phyloP scores from a whole-genome alignment of 2,329 filamentous ascomycete genomes.

The Ilyonectria sp. region DNA sequence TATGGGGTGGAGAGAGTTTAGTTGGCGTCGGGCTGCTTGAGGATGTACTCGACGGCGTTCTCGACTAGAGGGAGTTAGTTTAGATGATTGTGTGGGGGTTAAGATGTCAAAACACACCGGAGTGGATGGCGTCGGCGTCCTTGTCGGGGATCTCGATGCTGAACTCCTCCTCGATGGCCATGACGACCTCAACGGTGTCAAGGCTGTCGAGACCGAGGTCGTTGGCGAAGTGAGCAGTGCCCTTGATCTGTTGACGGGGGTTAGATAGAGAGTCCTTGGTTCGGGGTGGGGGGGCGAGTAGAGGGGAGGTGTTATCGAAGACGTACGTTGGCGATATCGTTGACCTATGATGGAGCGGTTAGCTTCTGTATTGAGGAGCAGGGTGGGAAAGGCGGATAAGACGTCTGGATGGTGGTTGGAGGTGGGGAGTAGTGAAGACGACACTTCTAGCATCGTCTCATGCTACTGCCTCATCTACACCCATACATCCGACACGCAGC shows the following conservation, averaged over 20 bases:
- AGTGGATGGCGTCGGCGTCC: conserved; percentile 94
- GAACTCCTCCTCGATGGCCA: conserved; percentile 97
- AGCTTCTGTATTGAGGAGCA: conserved; percentile 39
- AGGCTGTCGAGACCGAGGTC: conserved; percentile 97
- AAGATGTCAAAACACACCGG: conserved; percentile 74
- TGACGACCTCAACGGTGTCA: conserved; percentile 99
- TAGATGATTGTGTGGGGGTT: background rate
- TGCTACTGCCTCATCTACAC: background rate
- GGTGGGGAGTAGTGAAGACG: background rate
- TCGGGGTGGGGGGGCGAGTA: conserved; percentile 25
- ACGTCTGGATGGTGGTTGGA: conserved; percentile 2
- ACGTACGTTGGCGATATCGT: conserved; percentile 75
- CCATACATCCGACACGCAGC: background rate
- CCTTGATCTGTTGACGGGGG: conserved; percentile 76
- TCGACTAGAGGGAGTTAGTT: conserved; percentile 73
- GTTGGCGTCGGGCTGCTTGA: conserved; percentile 92
- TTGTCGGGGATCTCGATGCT: conserved; percentile 99
- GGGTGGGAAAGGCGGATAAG: conserved; percentile 1
- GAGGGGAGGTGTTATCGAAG: conserved; percentile 14
- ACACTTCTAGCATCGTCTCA: background rate
- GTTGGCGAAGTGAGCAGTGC: conserved; percentile 92
- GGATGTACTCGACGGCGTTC: conserved; percentile 95
- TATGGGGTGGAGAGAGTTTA: conserved; percentile 51
- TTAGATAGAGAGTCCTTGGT: conserved; percentile 35
- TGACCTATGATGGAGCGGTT: conserved; percentile 69